Percentiles rank a stretch among this genome's conserved stretches.
These are phyloP conservation scores for Starmerella bacillaris DNA, from an alignment of 805 yeast species.

Conservation along the genomic window DNA sequence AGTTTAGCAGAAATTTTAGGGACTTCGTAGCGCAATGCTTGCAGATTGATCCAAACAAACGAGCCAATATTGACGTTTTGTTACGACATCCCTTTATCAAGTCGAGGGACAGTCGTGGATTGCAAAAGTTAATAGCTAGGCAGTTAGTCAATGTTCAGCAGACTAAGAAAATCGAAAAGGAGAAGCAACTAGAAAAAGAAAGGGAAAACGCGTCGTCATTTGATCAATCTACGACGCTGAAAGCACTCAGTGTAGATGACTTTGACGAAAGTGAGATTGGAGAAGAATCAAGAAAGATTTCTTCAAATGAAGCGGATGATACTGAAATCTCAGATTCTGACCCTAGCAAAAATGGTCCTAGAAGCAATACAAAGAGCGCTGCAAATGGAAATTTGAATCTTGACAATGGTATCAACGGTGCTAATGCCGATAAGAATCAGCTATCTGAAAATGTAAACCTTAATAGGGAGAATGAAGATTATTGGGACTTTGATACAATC, in stretches of 20 bases:
- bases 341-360: no score
- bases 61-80: constrained; percentile 49
- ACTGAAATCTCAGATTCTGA: not conserved
- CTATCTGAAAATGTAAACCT: no score
- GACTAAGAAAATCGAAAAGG: no score
- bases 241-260: no score
- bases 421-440: no score
- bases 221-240: not conserved
- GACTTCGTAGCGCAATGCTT: constrained; percentile 57
- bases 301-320: not conserved
- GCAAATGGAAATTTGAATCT: no score
- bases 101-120: constrained; percentile 9
- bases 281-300: no score
- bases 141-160: no score
- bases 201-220: not conserved
- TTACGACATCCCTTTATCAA: constrained; percentile 44
- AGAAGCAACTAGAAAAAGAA: not conserved
- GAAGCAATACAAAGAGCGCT: no score
- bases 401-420: no score
- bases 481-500: constrained; percentile 26
- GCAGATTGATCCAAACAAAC: constrained; percentile 43
- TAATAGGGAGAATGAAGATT: no score
- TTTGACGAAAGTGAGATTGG: no score
- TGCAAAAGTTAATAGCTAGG: constrained; percentile 3
- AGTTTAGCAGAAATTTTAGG: constrained; percentile 35